phyloP scores from a whole-genome alignment of 1,284 basidiomycete species.

The Ceratobasidium sp. region DNA sequence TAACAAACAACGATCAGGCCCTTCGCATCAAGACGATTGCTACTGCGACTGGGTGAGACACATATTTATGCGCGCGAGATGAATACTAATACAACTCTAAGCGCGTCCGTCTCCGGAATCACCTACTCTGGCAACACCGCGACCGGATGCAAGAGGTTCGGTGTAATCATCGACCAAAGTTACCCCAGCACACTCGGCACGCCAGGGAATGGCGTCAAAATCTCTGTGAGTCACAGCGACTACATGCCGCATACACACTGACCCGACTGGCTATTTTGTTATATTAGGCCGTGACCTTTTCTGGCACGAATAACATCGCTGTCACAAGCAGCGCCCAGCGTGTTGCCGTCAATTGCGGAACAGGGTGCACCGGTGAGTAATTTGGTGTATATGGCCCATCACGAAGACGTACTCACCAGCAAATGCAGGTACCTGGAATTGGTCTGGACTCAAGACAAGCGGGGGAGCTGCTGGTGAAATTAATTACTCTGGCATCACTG shows the following conservation, averaged over 20 bases:
- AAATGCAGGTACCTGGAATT: constrained; percentile 28
- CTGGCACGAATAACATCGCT: constrained; percentile 31
- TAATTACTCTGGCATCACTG: constrained; percentile 32
- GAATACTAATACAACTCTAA: not conserved
- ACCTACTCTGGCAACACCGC: constrained; percentile 27
- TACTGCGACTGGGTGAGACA: constrained; percentile 46
- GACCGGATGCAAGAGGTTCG: constrained; percentile 3
- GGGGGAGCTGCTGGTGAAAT: constrained; percentile 18
- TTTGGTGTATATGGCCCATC: too few relatives aligned
- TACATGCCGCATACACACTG: not conserved
- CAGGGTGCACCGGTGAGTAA: constrained; percentile 43
- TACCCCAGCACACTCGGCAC: constrained; percentile 28
- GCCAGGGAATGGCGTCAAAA: constrained; percentile 24
- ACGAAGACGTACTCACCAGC: too few relatives aligned
- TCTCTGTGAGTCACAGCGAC: constrained; percentile 7
- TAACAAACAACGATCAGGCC: constrained; percentile 49
- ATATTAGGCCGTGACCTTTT: not conserved
- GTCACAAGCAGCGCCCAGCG: constrained; percentile 16
- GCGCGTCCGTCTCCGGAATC: constrained; percentile 15
- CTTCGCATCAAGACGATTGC: constrained; percentile 51
- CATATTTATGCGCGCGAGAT: not conserved
- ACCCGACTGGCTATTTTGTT: too few relatives aligned
- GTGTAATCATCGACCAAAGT: constrained; percentile 25
- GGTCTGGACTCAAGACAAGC: constrained; percentile 23
- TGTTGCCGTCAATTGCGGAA: constrained; percentile 35